These are phyloP conservation scores for Gossypium thurberi DNA, from an alignment of 345 rosid genomes.

Conservation along the genomic window DNA sequence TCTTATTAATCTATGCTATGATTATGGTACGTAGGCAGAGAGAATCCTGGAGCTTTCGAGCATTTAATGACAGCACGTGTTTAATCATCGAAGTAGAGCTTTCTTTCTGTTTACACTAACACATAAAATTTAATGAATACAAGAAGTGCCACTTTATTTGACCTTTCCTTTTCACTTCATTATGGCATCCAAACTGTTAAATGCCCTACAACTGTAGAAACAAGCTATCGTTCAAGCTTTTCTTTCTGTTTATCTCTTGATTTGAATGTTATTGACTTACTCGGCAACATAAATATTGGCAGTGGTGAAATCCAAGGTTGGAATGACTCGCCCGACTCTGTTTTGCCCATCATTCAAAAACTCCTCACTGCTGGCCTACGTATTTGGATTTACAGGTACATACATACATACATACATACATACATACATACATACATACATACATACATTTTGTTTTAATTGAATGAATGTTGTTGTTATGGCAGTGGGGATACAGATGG, in stretches of 20 bases:
- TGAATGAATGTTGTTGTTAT: background rate
- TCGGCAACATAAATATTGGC: background rate
- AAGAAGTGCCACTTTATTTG: background rate
- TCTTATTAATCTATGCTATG: background rate
- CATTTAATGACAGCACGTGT: conserved; percentile 13
- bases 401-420: background rate
- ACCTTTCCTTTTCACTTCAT: no score
- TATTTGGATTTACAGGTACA: conserved; percentile 72
- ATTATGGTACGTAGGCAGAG: background rate
- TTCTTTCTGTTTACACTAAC: conserved; percentile 6
- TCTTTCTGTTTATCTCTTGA: no score
- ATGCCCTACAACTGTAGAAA: no score
- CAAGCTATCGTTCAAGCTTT: no score
- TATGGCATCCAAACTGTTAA: no score
- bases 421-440: background rate
- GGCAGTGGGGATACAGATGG: conserved; percentile 83
- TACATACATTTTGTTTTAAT: background rate
- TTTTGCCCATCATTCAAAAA: conserved; percentile 54
- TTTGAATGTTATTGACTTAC: no score
- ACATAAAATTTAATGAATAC: background rate
- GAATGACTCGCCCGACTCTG: conserved; percentile 42
- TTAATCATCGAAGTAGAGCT: conserved; percentile 12
- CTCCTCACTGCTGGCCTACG: conserved; percentile 51
- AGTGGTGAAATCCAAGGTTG: conserved; percentile 36
- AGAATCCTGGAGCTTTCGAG: background rate